phyloP scores from a whole-genome alignment of 164 flowering plant species.

The Amborella trichopoda region DNA sequence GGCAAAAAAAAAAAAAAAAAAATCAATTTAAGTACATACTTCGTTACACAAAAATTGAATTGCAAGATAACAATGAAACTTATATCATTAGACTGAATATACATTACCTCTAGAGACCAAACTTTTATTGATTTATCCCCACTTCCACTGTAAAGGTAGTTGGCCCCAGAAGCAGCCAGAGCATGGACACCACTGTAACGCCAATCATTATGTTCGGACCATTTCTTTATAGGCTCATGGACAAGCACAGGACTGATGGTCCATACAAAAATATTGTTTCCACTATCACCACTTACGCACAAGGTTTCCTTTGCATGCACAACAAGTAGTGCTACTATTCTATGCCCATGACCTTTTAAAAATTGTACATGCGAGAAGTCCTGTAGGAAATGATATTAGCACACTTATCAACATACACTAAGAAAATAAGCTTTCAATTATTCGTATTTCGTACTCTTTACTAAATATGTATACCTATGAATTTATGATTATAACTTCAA shows the following conservation, averaged over 20 bases:
- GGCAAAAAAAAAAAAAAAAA: too few relatives aligned
- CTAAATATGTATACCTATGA: too few relatives aligned
- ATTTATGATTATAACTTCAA: too few relatives aligned
- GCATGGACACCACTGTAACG: constrained; percentile 92
- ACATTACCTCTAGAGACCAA: constrained; percentile 68
- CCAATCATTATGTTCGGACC: constrained; percentile 86
- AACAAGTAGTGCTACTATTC: constrained; percentile 51
- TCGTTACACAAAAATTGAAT: too few relatives aligned
- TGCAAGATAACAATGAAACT: too few relatives aligned
- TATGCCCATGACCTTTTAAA: constrained; percentile 77
- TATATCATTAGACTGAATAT: background rate
- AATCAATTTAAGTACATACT: too few relatives aligned
- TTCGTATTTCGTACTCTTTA: too few relatives aligned
- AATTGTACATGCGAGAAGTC: constrained; percentile 64
- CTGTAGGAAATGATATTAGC: constrained; percentile 30
- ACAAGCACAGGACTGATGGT: constrained; percentile 21
- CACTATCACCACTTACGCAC: constrained; percentile 80
- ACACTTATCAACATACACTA: too few relatives aligned
- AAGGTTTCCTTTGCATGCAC: constrained; percentile 45
- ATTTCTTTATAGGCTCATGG: constrained; percentile 44
- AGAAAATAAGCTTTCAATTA: too few relatives aligned
- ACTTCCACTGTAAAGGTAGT: constrained; percentile 69
- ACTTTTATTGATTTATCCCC: constrained; percentile 85
- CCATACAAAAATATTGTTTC: constrained; percentile 82
- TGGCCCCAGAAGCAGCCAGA: constrained; percentile 37